Base-by-base conservation (phyloP, 2,329 filamentous ascomycete genomes). In the Alternaria sp. region DNA sequence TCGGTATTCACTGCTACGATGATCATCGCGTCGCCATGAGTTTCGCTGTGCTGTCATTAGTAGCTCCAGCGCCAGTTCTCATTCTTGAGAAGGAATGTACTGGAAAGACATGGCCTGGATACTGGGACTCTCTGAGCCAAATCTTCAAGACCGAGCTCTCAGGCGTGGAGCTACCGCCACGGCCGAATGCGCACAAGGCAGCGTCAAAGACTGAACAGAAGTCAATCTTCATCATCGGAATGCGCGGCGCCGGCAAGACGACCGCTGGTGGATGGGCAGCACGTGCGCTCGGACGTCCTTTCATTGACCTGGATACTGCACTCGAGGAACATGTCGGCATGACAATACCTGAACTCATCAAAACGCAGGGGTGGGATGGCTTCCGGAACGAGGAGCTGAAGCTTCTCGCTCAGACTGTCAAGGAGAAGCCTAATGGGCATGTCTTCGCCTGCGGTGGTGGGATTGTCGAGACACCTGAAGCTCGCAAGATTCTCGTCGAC, bases 21-120 rank as follows among this genome's bases (percentile, higher is more conserved):
- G 96, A 99, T 75, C 96, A 99, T 79, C 92, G 96, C 64, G 94
- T 99, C 12, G 96, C 96, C 23, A 99, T 99, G 94, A 97, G 95
- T 81, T 97, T 99, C 81, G 96, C 94, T 69, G 94, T 99, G 7
- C 84, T 99, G 15, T 89, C 93, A 12, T 83, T 93, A 18, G 87
- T 90, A 28, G 87, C 91, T 0, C 90, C 92, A 2, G 81, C 87
- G 8, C 87, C 92, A 0, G 91, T 93, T 0, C 82, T 97, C 15
- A 89, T 99, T 55, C 87, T 92, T 3, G 96, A 99, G 78, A 91
- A 94, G 64, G 94, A 97, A 74, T 99, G 96, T 78, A 92, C 93
- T 3, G 94, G 92, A 44, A 99, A 99, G 85, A 99, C 96, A 3
- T 99, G 96, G 96, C 96, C 96, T 0, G 96, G 95, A 10, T 99